Percentiles rank a stretch among this genome's conserved stretches.
Conservation (phyloP, 352 stramenopile genomes). For the Phytophthora tubulina region DNA sequence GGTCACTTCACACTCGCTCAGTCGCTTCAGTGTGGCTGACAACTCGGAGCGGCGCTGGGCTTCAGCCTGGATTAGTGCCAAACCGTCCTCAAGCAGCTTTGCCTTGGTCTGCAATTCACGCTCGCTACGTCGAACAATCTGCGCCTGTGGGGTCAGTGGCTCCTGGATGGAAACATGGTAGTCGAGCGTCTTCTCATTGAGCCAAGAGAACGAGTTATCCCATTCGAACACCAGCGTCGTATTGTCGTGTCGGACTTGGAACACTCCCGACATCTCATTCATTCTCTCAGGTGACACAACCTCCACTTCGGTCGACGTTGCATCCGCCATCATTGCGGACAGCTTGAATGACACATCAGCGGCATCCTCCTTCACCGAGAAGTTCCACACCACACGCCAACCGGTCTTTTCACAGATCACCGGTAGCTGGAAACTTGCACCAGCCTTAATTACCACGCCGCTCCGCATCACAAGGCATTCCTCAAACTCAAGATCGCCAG, state of each 20-base stretch:
- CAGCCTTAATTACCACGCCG: conserved; percentile 84
- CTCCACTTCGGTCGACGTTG: conserved; percentile 36
- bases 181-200: conserved; percentile 87
- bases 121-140: conserved; percentile 48
- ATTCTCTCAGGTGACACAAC: conserved; percentile 60
- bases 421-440: conserved; percentile 70
- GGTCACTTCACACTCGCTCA: conserved; percentile 46
- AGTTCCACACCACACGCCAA: conserved; percentile 84
- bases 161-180: conserved; percentile 85
- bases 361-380: conserved; percentile 74
- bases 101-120: conserved; percentile 34
- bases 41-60: conserved; percentile 47
- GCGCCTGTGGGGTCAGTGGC: conserved; percentile 51
- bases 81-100: conserved; percentile 39
- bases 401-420: conserved; percentile 74
- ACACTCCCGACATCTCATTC: conserved; percentile 61
- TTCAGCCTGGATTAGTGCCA: conserved; percentile 53
- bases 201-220: conserved; percentile 89
- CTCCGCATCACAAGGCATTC: conserved; percentile 80
- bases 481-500: conserved; percentile 53
- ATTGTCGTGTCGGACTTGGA: conserved; percentile 48
- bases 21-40: conserved; percentile 40
- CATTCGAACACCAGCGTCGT: conserved; percentile 74
- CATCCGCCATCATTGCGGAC: conserved; percentile 16
- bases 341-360: conserved; percentile 73